Evolutionary conservation across 176 grass and related monocot genomes (phyloP).

Genomic region (Raddia distichophylla): DNA sequence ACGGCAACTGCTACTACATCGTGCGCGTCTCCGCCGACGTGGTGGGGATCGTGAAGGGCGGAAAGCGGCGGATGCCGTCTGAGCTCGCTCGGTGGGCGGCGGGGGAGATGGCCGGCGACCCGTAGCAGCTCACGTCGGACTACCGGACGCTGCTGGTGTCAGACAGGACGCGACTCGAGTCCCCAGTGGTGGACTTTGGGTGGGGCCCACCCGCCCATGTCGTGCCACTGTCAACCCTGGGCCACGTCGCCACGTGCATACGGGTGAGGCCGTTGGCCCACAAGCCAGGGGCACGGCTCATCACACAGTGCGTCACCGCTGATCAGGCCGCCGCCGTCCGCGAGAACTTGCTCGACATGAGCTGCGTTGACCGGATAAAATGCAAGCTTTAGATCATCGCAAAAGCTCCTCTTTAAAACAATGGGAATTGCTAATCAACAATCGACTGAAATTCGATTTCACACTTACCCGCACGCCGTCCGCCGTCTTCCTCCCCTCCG

Average conservation of each 20-base stretch:
- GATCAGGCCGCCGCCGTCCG: no score
- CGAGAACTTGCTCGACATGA: no score
- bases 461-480: no score
- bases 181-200: conserved; percentile 86
- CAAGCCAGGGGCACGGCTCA: conserved; percentile 49
- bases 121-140: conserved; percentile 87
- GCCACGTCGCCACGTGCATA: conserved; percentile 91
- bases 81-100: conserved; percentile 68
- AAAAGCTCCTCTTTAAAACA: no score
- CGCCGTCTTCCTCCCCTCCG: no score
- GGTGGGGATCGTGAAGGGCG: conserved; percentile 72
- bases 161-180: conserved; percentile 83
- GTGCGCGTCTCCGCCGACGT: conserved; percentile 77
- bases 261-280: conserved; percentile 70
- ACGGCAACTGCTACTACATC: conserved; percentile 93
- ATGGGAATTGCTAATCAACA: no score
- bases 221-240: conserved; percentile 77
- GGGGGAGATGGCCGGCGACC: conserved; percentile 50
- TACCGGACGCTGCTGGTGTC: conserved; percentile 78
- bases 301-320: no score
- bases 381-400: no score
- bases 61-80: conserved; percentile 61
- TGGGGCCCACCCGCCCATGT: conserved; percentile 84
- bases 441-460: no score
- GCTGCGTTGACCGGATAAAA: no score